Base-by-base conservation (phyloP, 1,139 yeast genomes). In the Taphrina wiesneri region DNA sequence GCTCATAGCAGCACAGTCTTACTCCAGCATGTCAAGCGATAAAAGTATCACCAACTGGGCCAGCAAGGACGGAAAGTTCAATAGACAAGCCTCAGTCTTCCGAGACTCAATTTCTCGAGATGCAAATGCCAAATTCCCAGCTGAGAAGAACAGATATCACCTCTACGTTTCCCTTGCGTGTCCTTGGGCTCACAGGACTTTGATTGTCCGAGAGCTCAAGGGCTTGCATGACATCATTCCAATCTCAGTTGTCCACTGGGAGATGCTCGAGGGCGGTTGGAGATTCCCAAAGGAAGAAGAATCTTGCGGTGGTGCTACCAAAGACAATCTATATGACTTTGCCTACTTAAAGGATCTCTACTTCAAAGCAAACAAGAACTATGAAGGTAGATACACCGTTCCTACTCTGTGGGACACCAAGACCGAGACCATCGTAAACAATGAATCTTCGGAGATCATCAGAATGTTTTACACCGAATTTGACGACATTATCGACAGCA, bases 171-270 rank as follows among this genome's bases (percentile, higher is more conserved):
- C 95, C 0, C 79, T 81, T 64, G 97, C 97, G 1, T 92, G 98
- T 77, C 98, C 98, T 2, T 92, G 97, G 90, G 98, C 98, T 0
- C 96, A 90, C 74, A 83, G 98, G 70, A 85, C 95, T 0, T 79
- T 92, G 71, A 86, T 91, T 67, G 82, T 87, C 6, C 79, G 97
- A 64, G 77, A 82, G n/a, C 80, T 92, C 71, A 91, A 91, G 78
- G 97, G 97, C 1, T 80, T 93, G 70, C 78, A 83, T 7, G 81
- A 82, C 23, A 74, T 83, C 43, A 79, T 80, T 67, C 71, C 74
- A 62, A 71, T 70, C 6, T 65, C 68, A 15, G 69, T 70, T 63
- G 66, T 70, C 25, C 72, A 70, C 32, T 70, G 70, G 70, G 68
- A 61, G 23, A 65, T 70, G 60, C 60, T 57, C 19, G 65, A 63